These are phyloP conservation scores for Simplicillium sp. DNA, from an alignment of 2,329 filamentous ascomycete genomes.

Conservation along the genomic window DNA sequence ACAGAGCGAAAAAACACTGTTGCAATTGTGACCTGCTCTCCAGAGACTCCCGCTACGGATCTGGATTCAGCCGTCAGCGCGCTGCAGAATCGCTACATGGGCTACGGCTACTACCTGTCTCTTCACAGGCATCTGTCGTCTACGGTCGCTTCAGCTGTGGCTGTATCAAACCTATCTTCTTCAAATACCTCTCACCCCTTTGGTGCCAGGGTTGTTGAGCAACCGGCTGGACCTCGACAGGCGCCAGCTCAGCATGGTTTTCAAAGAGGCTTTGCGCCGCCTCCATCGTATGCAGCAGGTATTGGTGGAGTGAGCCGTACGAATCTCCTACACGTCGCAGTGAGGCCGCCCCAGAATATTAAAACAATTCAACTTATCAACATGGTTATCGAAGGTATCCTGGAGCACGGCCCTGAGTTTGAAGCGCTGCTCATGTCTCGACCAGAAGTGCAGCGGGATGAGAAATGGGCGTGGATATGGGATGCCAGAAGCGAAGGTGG, in stretches of 20 bases:
- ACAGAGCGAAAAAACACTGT: conserved; percentile 62
- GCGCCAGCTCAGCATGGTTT: conserved; percentile 32
- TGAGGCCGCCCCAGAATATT: conserved; percentile 68
- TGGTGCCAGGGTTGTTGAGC: conserved; percentile 60
- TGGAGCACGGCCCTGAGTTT: conserved; percentile 76
- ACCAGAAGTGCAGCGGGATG: conserved; percentile 72
- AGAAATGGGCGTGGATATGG: conserved; percentile 93
- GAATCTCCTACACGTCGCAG: conserved; percentile 55
- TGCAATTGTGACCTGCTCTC: conserved; percentile 72
- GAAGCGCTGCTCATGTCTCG: conserved; percentile 88
- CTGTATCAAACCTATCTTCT: conserved; percentile 24
- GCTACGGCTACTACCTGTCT: conserved; percentile 72
- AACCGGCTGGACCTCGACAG: conserved; percentile 22
- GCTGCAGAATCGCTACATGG: conserved; percentile 76
- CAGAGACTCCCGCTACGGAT: conserved; percentile 72
- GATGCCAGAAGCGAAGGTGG: conserved; percentile 70
- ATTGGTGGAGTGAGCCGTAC: conserved; percentile 31
- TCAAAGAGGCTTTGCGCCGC: conserved; percentile 63
- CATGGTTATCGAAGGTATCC: conserved; percentile 70
- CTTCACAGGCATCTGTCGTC: conserved; percentile 79
- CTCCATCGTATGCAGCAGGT: conserved; percentile 51
- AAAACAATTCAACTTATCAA: conserved; percentile 77
- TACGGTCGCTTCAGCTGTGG: conserved; percentile 40
- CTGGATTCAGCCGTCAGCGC: conserved; percentile 72
- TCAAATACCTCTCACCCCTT: conserved; percentile 56